Conservation (phyloP, 163 green algal genomes). For the Coccomyxa subellipsoidea region DNA sequence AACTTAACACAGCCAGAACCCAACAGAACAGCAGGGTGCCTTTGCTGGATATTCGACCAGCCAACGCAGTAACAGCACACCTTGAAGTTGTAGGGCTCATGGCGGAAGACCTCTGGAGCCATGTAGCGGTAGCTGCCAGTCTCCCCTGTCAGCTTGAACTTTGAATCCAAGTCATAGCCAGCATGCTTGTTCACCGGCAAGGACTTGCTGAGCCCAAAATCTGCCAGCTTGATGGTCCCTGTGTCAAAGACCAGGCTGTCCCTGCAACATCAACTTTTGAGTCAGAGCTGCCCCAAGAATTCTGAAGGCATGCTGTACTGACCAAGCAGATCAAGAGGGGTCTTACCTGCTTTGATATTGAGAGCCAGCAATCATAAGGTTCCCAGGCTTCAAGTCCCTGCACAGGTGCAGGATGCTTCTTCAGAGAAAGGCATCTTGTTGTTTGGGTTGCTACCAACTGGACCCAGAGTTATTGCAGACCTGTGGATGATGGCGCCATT, state of each 20-base stretch:
- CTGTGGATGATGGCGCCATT: slow-evolving; percentile 70
- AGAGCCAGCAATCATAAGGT: slow-evolving; percentile 86
- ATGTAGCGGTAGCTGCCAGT: slow-evolving; percentile 75
- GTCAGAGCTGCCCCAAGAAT: not conserved
- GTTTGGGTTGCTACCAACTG: too few species aligned
- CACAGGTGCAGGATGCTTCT: not conserved
- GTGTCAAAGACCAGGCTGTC: slow-evolving; percentile 56
- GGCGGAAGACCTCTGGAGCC: slow-evolving; percentile 76
- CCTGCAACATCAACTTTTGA: slow-evolving; percentile 10
- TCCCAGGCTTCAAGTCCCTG: slow-evolving; percentile 89
- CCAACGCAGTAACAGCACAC: slow-evolving; percentile 17
- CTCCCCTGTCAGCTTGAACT: slow-evolving; percentile 62
- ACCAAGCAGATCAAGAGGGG: not conserved
- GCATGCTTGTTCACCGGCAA: slow-evolving; percentile 68
- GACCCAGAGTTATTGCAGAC: too few species aligned
- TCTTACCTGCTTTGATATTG: slow-evolving; percentile 45
- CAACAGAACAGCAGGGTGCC: too few species aligned
- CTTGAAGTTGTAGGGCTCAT: slow-evolving; percentile 79
- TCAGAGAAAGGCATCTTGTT: not conserved
- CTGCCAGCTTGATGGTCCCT: slow-evolving; percentile 72
- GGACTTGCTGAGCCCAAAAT: slow-evolving; percentile 83
- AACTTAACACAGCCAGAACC: too few species aligned
- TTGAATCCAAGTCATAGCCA: slow-evolving; percentile 38
- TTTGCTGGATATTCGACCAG: too few species aligned
- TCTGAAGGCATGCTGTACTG: too few species aligned